These are phyloP conservation scores for Fusarium mundagurra DNA, from an alignment of 2,329 filamentous ascomycete genomes.

Conservation along the genomic window DNA sequence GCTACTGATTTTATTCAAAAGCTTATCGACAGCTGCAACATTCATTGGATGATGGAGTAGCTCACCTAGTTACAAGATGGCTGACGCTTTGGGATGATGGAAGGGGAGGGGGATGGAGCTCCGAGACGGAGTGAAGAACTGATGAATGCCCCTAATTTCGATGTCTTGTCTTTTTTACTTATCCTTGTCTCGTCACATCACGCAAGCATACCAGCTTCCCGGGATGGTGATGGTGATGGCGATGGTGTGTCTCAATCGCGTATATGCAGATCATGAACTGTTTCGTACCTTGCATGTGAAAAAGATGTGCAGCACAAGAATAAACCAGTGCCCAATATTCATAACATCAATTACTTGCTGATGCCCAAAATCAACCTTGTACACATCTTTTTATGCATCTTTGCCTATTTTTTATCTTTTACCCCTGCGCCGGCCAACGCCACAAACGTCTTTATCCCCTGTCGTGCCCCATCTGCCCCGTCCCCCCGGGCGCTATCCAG, in stretches of 20 bases:
- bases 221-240: conserved; percentile 7
- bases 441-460: conserved; percentile 28
- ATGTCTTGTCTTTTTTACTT: not conserved
- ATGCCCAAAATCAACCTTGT: not conserved
- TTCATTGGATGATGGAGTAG: not conserved
- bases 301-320: not conserved
- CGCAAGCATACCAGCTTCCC: conserved; percentile 15
- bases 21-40: conserved; percentile 5
- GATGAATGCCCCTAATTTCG: conserved; percentile 21
- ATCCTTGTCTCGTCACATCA: conserved; percentile 23
- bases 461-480: conserved; percentile 1
- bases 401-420: conserved; percentile 4
- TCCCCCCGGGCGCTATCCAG: conserved; percentile 4
- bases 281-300: not conserved
- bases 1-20: conserved; percentile 6
- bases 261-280: not conserved
- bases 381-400: conserved; percentile 20
- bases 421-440: conserved; percentile 25
- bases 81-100: conserved; percentile 11
- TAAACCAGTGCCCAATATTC: not conserved
- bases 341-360: not conserved
- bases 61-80: not conserved
- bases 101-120: not conserved
- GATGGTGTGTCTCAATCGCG: not conserved
- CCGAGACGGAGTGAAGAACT: not conserved